phyloP scores from a whole-genome alignment of 2,329 filamentous ascomycete species.

The Colletotrichum melonis region DNA sequence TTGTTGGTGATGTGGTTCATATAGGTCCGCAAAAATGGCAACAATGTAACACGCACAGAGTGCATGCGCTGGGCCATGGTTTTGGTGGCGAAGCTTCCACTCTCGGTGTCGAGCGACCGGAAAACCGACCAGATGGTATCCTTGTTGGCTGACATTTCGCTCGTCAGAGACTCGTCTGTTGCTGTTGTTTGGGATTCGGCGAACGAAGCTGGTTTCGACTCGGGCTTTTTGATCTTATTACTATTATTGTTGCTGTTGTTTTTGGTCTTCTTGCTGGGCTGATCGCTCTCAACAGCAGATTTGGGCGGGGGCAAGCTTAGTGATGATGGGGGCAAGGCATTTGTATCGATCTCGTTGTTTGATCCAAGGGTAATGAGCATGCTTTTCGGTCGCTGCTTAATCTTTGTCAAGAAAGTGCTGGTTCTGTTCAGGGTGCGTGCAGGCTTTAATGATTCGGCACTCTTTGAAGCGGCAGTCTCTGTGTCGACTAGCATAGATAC shows the following conservation, averaged over 20 bases:
- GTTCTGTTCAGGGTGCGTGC: constrained; percentile 55
- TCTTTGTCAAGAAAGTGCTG: constrained; percentile 61
- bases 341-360: constrained; percentile 53
- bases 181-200: constrained; percentile 50
- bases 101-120: constrained; percentile 63
- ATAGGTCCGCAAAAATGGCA: constrained; percentile 82
- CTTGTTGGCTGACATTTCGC: constrained; percentile 56
- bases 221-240: constrained; percentile 1
- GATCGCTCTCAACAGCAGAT: constrained; percentile 27
- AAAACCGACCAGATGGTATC: constrained; percentile 68
- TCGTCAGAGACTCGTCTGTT: constrained; percentile 58
- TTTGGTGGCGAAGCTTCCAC: constrained; percentile 74
- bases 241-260: constrained; percentile 5
- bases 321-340: constrained; percentile 55
- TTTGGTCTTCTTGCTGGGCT: constrained; percentile 9
- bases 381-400: constrained; percentile 59
- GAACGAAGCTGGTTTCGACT: constrained; percentile 48
- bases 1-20: constrained; percentile 74
- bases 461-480: constrained; percentile 44
- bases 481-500: constrained; percentile 40
- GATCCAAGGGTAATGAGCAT: constrained; percentile 54
- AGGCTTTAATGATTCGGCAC: constrained; percentile 50
- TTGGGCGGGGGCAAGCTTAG: constrained; percentile 57
- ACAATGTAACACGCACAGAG: constrained; percentile 75
- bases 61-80: constrained; percentile 79